Evolutionary conservation across 768 basidiomycete genomes (phyloP).

Genomic region (Leucocoprinus birnbaumii): DNA sequence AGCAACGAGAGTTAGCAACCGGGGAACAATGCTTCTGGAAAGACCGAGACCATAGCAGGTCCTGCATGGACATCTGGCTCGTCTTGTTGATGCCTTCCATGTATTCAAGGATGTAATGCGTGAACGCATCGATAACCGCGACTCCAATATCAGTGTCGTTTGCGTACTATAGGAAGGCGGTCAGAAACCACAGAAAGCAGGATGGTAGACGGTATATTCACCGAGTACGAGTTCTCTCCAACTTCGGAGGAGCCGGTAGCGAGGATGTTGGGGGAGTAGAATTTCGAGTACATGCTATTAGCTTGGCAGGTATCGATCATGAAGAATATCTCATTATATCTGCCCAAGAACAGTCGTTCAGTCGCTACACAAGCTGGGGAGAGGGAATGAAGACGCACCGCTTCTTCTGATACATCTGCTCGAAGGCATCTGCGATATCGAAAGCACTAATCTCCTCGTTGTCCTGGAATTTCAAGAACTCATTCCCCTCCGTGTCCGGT

Average conservation of each 20-base stretch:
- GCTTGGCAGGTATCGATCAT: conserved; percentile 99
- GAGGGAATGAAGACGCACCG: conserved; percentile 44
- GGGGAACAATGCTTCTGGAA: neutral
- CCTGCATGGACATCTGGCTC: conserved; percentile 71
- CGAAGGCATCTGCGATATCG: conserved; percentile 97
- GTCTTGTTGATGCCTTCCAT: conserved; percentile 95
- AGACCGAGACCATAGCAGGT: conserved; percentile 70
- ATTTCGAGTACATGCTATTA: conserved; percentile 89
- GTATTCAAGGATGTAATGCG: conserved; percentile 87
- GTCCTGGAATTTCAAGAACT: conserved; percentile 99
- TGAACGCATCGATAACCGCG: conserved; percentile 92
- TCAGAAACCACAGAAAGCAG: neutral
- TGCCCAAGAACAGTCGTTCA: conserved; percentile 25
- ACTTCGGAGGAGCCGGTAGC: conserved; percentile 86
- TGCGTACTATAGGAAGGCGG: conserved; percentile 62
- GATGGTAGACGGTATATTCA: conserved; percentile 30
- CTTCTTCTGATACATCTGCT: conserved; percentile 98
- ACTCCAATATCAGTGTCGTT: conserved; percentile 95
- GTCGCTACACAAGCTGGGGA: neutral
- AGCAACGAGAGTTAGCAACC: neutral
- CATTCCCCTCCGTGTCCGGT: conserved; percentile 97
- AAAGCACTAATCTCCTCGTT: conserved; percentile 97
- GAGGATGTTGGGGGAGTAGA: conserved; percentile 92
- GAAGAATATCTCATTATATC: conserved; percentile 95
- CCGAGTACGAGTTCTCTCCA: conserved; percentile 92